Evolutionary conservation across 2,329 filamentous ascomycete genomes (phyloP).

Genomic region (Fusarium abutilonis): DNA sequence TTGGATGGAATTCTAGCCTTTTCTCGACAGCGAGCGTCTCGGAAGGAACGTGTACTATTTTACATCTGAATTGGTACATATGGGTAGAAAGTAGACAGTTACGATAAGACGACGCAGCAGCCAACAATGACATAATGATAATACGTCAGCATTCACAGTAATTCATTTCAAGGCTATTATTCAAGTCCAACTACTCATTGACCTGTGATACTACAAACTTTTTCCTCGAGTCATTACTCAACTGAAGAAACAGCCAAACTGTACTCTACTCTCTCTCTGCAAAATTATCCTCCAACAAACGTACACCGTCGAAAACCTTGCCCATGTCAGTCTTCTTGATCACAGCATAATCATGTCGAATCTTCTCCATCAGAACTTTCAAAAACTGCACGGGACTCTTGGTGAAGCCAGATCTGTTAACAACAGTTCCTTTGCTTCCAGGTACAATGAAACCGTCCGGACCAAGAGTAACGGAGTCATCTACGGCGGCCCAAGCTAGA

Average conservation of each 20-base stretch:
- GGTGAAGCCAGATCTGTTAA: conserved; percentile 40
- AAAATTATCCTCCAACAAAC: conserved; percentile 41
- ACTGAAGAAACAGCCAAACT: background rate
- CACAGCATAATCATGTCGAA: conserved; percentile 50
- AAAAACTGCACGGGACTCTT: conserved; percentile 54
- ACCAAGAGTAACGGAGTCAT: conserved; percentile 38
- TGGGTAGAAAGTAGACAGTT: background rate
- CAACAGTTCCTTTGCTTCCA: background rate
- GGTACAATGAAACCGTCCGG: conserved; percentile 50
- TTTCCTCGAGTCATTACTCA: too few relatives aligned
- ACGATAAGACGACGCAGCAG: background rate
- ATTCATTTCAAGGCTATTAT: background rate
- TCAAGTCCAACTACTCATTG: too few relatives aligned
- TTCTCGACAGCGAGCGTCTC: background rate
- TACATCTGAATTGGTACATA: background rate
- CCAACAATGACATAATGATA: background rate
- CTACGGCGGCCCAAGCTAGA: conserved; percentile 49
- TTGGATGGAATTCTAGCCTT: background rate
- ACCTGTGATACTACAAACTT: too few relatives aligned
- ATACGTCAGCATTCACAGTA: background rate
- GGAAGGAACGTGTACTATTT: background rate
- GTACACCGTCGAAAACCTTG: conserved; percentile 49
- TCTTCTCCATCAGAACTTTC: conserved; percentile 48
- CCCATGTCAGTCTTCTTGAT: conserved; percentile 57
- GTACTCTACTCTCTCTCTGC: background rate